Evolutionary conservation across 176 grass and related monocot species (phyloP).

Genomic region (Cymbopogon citratus): DNA sequence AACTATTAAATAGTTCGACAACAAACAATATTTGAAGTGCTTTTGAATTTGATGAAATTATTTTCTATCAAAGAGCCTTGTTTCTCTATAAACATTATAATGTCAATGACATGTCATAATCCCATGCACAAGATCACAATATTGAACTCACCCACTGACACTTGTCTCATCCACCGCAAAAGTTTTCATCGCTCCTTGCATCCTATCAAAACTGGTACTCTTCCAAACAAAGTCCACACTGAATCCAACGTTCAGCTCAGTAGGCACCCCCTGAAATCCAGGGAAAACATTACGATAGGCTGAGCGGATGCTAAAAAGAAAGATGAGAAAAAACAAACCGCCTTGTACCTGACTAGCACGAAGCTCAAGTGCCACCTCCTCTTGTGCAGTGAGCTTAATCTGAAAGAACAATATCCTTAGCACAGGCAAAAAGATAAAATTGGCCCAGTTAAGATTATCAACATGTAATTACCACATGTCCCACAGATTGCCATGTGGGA

Average conservation of each 20-base stretch:
- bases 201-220: constrained; percentile 99
- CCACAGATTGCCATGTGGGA: constrained; percentile 98
- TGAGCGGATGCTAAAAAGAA: background rate
- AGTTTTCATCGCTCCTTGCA: constrained; percentile 99
- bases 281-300: constrained; percentile 14
- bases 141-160: constrained; percentile 90
- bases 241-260: constrained; percentile 87
- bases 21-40: background rate
- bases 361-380: constrained; percentile 98
- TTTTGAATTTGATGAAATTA: background rate
- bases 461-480: constrained; percentile 78
- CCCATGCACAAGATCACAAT: background rate
- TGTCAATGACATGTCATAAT: background rate
- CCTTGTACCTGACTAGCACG: constrained; percentile 76
- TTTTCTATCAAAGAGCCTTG: background rate
- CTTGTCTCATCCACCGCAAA: constrained; percentile 99
- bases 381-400: constrained; percentile 98
- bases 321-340: background rate
- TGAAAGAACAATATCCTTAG: constrained; percentile 38
- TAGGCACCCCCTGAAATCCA: constrained; percentile 75
- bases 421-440: constrained; percentile 16
- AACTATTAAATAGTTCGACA: background rate
- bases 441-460: background rate
- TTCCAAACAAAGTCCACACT: constrained; percentile 99
- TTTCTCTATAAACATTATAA: background rate